These are phyloP conservation scores for Pyrenopolyporus hunteri DNA, from an alignment of 495 filamentous ascomycete species.

Conservation along the genomic window DNA sequence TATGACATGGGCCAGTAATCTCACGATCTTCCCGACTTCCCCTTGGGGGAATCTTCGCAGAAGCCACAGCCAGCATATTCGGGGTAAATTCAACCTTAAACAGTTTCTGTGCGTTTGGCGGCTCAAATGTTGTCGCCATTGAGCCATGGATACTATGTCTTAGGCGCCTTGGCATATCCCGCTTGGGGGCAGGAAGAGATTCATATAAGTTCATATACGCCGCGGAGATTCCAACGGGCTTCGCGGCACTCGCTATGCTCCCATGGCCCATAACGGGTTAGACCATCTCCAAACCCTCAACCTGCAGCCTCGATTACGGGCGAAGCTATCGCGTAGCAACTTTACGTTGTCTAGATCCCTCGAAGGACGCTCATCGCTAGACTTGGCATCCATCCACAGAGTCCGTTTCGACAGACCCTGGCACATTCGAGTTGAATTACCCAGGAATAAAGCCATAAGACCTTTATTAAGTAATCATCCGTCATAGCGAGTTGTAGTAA, in stretches of 20 bases:
- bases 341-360: background rate
- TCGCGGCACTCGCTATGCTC: constrained; percentile 10
- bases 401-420: too few species aligned
- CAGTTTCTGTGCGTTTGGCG: constrained; percentile 21
- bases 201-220: constrained; percentile 34
- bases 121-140: constrained; percentile 31
- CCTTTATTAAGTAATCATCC: too few species aligned
- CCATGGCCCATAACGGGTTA: background rate
- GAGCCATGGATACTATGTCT: constrained; percentile 27
- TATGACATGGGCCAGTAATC: constrained; percentile 34
- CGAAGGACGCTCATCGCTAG: background rate
- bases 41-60: constrained; percentile 15
- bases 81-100: constrained; percentile 36
- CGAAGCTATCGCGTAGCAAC: background rate
- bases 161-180: constrained; percentile 29
- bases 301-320: background rate
- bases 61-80: constrained; percentile 14
- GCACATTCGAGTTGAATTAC: too few species aligned
- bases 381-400: background rate
- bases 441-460: too few species aligned
- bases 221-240: constrained; percentile 14
- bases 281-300: background rate
- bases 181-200: constrained; percentile 5
- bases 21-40: constrained; percentile 19
- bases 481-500: too few species aligned